Base-by-base conservation (phyloP, 192 early-diverging fungal genomes). In the Coemansia sp. region DNA sequence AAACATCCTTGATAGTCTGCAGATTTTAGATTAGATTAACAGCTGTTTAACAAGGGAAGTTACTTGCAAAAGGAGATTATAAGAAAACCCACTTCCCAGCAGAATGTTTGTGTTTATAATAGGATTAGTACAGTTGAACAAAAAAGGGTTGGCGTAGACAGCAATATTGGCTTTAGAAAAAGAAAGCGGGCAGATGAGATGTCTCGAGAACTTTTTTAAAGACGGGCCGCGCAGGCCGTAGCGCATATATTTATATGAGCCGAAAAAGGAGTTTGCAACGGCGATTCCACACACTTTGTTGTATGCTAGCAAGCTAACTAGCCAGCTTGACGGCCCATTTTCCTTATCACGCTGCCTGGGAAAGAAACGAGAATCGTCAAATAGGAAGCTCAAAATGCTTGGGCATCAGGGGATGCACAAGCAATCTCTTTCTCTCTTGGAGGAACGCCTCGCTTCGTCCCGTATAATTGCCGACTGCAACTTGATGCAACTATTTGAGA, bases 391-490 rank as follows among this genome's bases (percentile, higher is more conserved):
- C 38, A 13, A 5, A 36, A n/a, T n/a, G n/a, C n/a, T n/a, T 34
- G 33, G 10, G 33, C 33, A 6, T 34, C 5, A 10, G 33, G 33
- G 5, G 10, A 34, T 34, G 33, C 33, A 34, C 10, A 10, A 34
- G 33, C 4, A 34, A 34, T 34, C 33, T 10, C 33, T n/a, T 44
- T 44, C 41, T n/a, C n/a, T n/a, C n/a, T n/a, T n/a, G n/a, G n/a
- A n/a, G n/a, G n/a, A n/a, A n/a, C n/a, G n/a, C n/a, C n/a, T n/a
- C n/a, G 15, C n/a, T 7, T 44, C 6, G 20, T 48, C 45, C 52
- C 52, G 52, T 54, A 33, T 31, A 54, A 54, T 31, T 54, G 52
- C 52, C 52, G 17, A 54, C 52, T 54, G 52, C 52, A 54, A 33
- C 15, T 10, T 8, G 9, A 30, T 54, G 52, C 52, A 48, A 48